Percentiles rank a stretch among this genome's conserved stretches.
Evolutionary conservation across 1,284 basidiomycete species (phyloP).

Genomic region (Mycosarcoma mackinlayi): DNA sequence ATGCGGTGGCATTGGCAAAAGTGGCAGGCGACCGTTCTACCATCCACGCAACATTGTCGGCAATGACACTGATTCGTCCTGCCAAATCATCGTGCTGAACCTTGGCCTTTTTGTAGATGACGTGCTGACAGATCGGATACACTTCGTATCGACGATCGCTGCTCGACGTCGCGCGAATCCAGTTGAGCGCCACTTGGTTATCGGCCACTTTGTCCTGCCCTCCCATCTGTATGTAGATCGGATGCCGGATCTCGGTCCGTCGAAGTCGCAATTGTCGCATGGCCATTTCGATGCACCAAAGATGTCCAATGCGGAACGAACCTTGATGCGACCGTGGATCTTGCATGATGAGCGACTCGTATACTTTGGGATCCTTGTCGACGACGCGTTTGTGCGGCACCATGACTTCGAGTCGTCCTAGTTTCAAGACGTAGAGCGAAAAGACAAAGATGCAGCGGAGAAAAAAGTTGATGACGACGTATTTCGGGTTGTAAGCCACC

Average conservation of each 20-base stretch:
- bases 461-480: constrained; percentile 30
- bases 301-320: constrained; percentile 62
- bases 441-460: constrained; percentile 19
- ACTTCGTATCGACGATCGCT: constrained; percentile 56
- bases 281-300: constrained; percentile 50
- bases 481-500: constrained; percentile 50
- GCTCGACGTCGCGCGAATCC: constrained; percentile 40
- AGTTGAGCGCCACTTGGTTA: constrained; percentile 36
- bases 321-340: constrained; percentile 63
- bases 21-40: constrained; percentile 46
- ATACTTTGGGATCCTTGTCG: constrained; percentile 66
- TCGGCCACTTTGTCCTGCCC: constrained; percentile 59
- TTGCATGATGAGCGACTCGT: constrained; percentile 61
- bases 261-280: constrained; percentile 38
- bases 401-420: constrained; percentile 54
- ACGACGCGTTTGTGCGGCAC: constrained; percentile 65
- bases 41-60: constrained; percentile 67
- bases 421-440: constrained; percentile 20
- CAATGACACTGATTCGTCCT: constrained; percentile 60
- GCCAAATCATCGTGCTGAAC: constrained; percentile 64
- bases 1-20: neutral
- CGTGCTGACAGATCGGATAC: constrained; percentile 66
- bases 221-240: constrained; percentile 62
- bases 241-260: constrained; percentile 48
- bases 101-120: constrained; percentile 66